Percentiles rank a stretch among this genome's conserved stretches.
Conservation (phyloP, 371 early-diverging fungal species). For the Mucor piriformis region DNA sequence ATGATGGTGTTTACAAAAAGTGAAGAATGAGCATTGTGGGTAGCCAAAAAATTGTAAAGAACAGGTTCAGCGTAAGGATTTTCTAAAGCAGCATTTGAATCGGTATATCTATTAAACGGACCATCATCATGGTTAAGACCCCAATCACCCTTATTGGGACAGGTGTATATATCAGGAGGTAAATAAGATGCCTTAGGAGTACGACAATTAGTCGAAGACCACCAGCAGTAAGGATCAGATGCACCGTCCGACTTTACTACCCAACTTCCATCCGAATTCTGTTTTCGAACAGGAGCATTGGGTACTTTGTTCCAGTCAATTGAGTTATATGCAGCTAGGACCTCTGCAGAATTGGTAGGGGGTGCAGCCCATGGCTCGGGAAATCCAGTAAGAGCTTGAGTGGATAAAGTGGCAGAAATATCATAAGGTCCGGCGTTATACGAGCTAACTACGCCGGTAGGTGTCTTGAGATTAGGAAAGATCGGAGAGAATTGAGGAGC, state of each 20-base stretch:
- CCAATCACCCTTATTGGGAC: constrained; percentile 50
- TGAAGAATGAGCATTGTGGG: constrained; percentile 22
- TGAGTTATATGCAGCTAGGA: constrained; percentile 20
- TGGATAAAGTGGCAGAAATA: constrained; percentile 16
- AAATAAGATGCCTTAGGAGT: constrained; percentile 39
- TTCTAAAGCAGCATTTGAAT: constrained; percentile 15
- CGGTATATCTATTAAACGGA: constrained; percentile 35
- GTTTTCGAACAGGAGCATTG: constrained; percentile 25
- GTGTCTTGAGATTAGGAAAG: constrained; percentile 32
- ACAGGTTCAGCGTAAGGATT: constrained; percentile 42
- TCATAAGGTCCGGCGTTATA: constrained; percentile 33
- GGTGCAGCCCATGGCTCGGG: constrained; percentile 22
- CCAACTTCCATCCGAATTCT: constrained; percentile 19
- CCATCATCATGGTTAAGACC: constrained; percentile 53
- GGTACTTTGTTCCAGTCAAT: constrained; percentile 32
- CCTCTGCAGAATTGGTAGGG: constrained; percentile 24
- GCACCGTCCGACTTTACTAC: constrained; percentile 19
- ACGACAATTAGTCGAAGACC: constrained; percentile 48
- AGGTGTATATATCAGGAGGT: constrained; percentile 47
- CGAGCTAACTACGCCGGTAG: constrained; percentile 31
- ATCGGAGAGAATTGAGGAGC: constrained; percentile 35
- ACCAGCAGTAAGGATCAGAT: constrained; percentile 43
- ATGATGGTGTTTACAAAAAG: constrained; percentile 29
- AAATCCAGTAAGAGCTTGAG: constrained; percentile 14
- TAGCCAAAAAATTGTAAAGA: constrained; percentile 44